phyloP scores from a whole-genome alignment of 768 basidiomycete genomes.

The Pisolithus orientalis region DNA sequence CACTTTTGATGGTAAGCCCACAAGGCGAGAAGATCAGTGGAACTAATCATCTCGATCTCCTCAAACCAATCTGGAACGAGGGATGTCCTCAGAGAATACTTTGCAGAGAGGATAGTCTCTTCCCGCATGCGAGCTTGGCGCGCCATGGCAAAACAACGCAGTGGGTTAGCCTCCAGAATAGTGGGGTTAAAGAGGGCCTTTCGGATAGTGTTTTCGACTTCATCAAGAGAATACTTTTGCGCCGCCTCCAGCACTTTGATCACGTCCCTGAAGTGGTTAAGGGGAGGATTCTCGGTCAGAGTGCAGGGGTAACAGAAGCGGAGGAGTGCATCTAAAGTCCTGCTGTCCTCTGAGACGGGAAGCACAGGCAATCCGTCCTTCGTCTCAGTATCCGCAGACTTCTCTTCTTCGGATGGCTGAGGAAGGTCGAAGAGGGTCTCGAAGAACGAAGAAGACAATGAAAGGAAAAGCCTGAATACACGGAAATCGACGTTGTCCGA shows the following conservation, averaged over 20 bases:
- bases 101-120: slow-evolving; percentile 24
- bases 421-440: slow-evolving; percentile 25
- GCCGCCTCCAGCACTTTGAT: slow-evolving; percentile 10
- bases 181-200: slow-evolving; percentile 15
- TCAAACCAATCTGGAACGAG: slow-evolving; percentile 16
- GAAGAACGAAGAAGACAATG: slow-evolving; percentile 31
- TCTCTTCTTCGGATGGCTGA: slow-evolving; percentile 10
- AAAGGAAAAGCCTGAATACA: slow-evolving; percentile 29
- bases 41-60: slow-evolving; percentile 23
- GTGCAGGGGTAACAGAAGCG: slow-evolving; percentile 24
- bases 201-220: slow-evolving; percentile 14
- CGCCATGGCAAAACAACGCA: slow-evolving; percentile 29
- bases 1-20: slow-evolving; percentile 16
- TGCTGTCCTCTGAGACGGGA: slow-evolving; percentile 14
- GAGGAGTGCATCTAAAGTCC: slow-evolving; percentile 18
- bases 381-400: slow-evolving; percentile 3
- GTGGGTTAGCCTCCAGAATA: slow-evolving; percentile 14
- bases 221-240: slow-evolving; percentile 11
- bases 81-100: slow-evolving; percentile 19
- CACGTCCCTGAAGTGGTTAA: slow-evolving; percentile 7
- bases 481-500: slow-evolving; percentile 26
- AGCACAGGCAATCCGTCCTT: slow-evolving; percentile 18
- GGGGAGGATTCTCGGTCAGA: slow-evolving; percentile 9
- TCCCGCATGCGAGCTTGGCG: slow-evolving; percentile 15
- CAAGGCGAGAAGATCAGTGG: slow-evolving; percentile 18